Evolutionary conservation across 345 rosid genomes (phyloP), one percentile per base, ranked within the genome.

Genomic region (Bruguiera sexangula): DNA sequence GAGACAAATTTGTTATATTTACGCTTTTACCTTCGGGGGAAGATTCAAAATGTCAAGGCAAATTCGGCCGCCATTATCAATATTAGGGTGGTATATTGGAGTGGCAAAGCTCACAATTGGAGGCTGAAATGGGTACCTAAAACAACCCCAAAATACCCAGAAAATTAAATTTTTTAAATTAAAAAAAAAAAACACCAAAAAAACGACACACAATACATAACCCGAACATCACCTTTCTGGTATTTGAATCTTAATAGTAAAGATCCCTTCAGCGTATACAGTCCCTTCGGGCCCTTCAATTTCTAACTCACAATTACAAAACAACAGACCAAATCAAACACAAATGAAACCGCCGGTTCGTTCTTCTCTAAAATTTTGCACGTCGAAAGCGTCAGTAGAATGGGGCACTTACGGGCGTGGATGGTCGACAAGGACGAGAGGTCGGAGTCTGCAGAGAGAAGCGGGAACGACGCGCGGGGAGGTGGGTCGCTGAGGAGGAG

Each of bases 21-120:
- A 8, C 20, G 10, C 50, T 29, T 63, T 71, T 65, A 86, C 96
- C 91, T 92, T 89, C 20, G 97, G 94, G 27, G 97, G 97, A 69
- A 89, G 94, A 85, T 88, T 89, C 51, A 92, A 86, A 70, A 92
- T 88, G 76, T 92, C 97, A 31, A 92, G 92, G 86, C 96, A 92
- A 78, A 92, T 89, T 66, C 96, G 82, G 65, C 98, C 98, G 31
- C 92, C 87, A 10, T 75, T 85, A 58, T 92, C 98, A 15, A 92
- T 89, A 69, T 92, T 92, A 0, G 96, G 94, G 20, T 89, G 96
- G 71, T 92, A 89, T 65, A 92, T 83, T 26, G 92, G 96, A 8
- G 94, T 92, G 26, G 66, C 80, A 51, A 92, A 89, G 3, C 88
- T 80, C 80, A 92, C 94, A 62, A 72, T 73, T 0, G 94, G 96